Evolutionary conservation across 2,329 filamentous ascomycete species (phyloP).

Genomic region (Tolypocladium guangdongense): DNA sequence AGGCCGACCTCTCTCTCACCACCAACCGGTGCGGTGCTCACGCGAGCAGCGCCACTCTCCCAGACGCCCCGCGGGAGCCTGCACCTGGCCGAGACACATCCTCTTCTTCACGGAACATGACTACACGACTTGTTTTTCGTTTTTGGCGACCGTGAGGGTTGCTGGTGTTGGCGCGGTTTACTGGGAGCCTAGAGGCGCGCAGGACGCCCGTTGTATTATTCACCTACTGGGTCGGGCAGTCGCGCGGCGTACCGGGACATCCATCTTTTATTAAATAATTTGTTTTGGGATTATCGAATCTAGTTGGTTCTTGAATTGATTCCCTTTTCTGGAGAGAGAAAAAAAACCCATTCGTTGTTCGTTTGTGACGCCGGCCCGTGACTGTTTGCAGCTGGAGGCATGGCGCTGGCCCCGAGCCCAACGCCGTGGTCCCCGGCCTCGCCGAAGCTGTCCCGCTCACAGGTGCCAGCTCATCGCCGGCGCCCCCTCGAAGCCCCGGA

Average conservation of each 20-base stretch:
- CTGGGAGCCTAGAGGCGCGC: slow-evolving; percentile 3
- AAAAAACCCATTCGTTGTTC: not conserved
- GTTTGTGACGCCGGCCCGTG: not conserved
- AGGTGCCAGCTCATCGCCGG: not conserved
- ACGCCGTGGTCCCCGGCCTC: not conserved
- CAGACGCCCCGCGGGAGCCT: not conserved
- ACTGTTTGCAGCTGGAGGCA: not conserved
- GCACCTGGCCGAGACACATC: not conserved
- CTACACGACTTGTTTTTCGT: slow-evolving; percentile 6
- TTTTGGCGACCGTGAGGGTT: not conserved
- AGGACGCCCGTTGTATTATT: slow-evolving; percentile 9
- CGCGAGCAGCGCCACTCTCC: not conserved
- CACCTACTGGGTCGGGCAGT: slow-evolving; percentile 1
- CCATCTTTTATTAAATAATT: not conserved
- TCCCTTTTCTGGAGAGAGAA: not conserved
- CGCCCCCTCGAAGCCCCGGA: not conserved
- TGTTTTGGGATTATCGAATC: not conserved
- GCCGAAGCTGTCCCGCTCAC: not conserved
- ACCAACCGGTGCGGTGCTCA: not conserved
- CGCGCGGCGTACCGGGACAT: slow-evolving; percentile 6
- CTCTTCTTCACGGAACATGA: slow-evolving; percentile 6
- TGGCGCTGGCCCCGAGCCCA: not conserved
- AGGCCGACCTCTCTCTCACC: not conserved
- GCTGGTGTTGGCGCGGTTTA: slow-evolving; percentile 1
- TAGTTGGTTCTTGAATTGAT: not conserved